Evolutionary conservation across 2,329 filamentous ascomycete genomes (phyloP).

Genomic region (Trichoderma sp.): DNA sequence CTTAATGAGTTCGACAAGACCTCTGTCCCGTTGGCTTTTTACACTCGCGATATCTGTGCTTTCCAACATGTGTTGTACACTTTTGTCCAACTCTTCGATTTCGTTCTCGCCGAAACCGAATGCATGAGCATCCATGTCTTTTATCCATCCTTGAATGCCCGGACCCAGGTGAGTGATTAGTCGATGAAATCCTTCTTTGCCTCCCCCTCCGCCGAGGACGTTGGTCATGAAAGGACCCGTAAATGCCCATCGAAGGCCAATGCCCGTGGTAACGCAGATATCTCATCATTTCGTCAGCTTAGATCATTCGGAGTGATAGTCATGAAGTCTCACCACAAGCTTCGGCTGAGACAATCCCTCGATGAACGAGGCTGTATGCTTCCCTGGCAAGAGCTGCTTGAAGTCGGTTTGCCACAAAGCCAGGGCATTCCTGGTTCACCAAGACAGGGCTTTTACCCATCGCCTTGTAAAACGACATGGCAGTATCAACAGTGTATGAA

Average conservation of each 20-base stretch:
- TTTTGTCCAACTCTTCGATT: background rate
- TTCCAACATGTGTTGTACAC: too few relatives aligned
- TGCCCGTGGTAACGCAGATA: background rate
- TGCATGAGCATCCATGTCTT: background rate
- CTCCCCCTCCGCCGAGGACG: background rate
- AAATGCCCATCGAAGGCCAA: background rate
- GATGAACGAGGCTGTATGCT: background rate
- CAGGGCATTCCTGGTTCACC: background rate
- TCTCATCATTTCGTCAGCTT: background rate
- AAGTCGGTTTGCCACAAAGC: background rate
- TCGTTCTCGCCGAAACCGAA: background rate
- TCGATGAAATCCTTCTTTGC: background rate
- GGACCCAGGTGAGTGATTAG: background rate
- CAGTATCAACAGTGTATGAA: background rate
- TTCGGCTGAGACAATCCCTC: background rate
- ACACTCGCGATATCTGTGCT: too few relatives aligned
- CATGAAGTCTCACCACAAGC: background rate
- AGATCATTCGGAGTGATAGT: background rate
- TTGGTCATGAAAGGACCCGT: background rate
- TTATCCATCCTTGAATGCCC: background rate
- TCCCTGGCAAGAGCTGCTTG: background rate
- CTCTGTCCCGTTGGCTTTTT: too few relatives aligned
- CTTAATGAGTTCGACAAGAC: too few relatives aligned
- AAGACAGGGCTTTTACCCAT: background rate
- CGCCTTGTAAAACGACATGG: background rate